Evolutionary conservation across 768 basidiomycete species (phyloP), one percentile per base, ranked within the genome.

Genomic region (Collybia sp.): DNA sequence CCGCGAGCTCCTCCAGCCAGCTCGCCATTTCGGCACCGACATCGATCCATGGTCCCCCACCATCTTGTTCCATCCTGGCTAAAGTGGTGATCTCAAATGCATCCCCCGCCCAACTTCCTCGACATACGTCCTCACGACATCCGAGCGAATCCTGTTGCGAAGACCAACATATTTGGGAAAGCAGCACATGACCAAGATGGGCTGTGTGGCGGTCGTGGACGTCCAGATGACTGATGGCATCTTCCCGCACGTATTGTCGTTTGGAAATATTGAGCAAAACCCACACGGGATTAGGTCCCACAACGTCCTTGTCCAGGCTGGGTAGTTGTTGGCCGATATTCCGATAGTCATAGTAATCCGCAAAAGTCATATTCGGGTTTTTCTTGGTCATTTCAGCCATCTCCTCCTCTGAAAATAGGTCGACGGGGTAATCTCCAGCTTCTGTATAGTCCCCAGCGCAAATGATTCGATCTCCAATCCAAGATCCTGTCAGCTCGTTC

Each of bases 391-490:
- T 15, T 5, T 13, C 11, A 12, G 35, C 30, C 39, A 45, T 5
- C 33, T 50, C 49, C n/a, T 40, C 19, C 2, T 46, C 12, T 10
- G 39, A 46, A 17, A 47, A 34, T 30, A 42, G 35, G 25, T 31
- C 31, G 9, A 36, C 40, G 1, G 55, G 57, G 20, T 48, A 40
- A 19, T 53, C 47, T 0, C 44, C 38, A 4, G 17, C 25, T 9
- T 30, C 0, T 5, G 48, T 42, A 11, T 55, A 51, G 35, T 56
- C 53, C 2, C 55, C 51, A 31, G 56, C 11, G 46, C 50, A 55
- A 12, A 59, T 54, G 38, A 59, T 50, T 5, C 60, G 53, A 35
- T 57, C 48, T 2, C 57, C 54, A 15, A 53, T 53, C 59, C 58
- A 61, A 19, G 34, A 44, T 12, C 33, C 19, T 5, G 31, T 15